Evolutionary conservation across 306 rosid species (phyloP).

Genomic region (Cucumis hystrix): DNA sequence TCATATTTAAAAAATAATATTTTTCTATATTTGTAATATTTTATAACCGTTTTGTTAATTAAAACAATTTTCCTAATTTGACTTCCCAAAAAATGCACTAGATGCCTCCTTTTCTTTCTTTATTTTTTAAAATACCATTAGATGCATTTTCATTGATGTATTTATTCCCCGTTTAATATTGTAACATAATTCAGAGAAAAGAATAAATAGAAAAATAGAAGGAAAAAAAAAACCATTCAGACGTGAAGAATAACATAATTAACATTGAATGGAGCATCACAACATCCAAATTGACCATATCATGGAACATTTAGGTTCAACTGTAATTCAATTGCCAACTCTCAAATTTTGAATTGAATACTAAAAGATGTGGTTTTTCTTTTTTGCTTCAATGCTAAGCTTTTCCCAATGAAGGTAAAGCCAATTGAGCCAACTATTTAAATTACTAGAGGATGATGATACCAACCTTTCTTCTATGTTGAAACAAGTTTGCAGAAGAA

Average conservation of each 20-base stretch:
- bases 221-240: neutral
- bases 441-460: neutral
- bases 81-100: too few relatives aligned
- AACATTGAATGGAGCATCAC: neutral
- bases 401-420: neutral
- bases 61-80: too few relatives aligned
- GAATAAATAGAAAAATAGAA: neutral
- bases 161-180: too few relatives aligned
- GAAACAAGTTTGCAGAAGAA: conserved; percentile 2
- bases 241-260: neutral
- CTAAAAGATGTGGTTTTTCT: neutral
- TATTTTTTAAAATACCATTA: too few relatives aligned
- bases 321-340: neutral
- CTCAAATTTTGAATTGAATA: neutral
- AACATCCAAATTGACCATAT: neutral
- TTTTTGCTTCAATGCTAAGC: neutral
- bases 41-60: too few relatives aligned
- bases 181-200: neutral
- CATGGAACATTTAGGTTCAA: neutral
- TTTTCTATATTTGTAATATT: too few relatives aligned
- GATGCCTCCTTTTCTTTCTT: too few relatives aligned
- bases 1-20: too few relatives aligned
- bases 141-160: too few relatives aligned
- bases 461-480: neutral
- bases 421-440: neutral